A percentile compares a stretch with the other conserved stretches of the same genome.
phyloP scores from a whole-genome alignment of 345 rosid species.

The Citrus australasica region DNA sequence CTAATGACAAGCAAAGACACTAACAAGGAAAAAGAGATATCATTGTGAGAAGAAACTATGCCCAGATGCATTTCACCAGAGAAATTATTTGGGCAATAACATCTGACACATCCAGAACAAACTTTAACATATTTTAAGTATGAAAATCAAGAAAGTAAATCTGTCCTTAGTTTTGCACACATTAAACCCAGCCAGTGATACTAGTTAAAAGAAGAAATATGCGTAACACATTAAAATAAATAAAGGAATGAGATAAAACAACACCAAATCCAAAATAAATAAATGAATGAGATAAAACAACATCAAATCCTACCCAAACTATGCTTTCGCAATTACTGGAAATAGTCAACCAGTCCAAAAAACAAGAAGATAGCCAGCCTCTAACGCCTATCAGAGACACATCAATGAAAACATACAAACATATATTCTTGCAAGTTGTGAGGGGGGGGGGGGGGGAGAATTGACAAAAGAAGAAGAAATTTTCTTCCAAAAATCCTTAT shows the following conservation, averaged over 20 bases:
- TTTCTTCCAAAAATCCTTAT: conserved; percentile 1
- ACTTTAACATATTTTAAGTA: background rate
- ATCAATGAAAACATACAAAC: background rate
- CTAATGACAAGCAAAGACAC: background rate
- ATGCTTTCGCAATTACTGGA: background rate
- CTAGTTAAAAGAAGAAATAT: background rate
- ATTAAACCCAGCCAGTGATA: background rate
- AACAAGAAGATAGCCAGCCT: background rate
- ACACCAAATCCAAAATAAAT: background rate
- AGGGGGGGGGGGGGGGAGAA: background rate
- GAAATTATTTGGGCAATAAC: background rate
- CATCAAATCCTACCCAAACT: background rate
- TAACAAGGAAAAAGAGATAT: background rate
- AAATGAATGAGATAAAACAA: background rate
- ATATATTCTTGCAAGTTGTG: background rate
- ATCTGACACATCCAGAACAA: background rate
- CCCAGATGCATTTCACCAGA: background rate
- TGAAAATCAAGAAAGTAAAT: background rate
- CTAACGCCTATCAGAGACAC: background rate
- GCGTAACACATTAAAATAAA: background rate
- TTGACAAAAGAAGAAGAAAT: background rate
- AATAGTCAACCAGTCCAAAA: background rate
- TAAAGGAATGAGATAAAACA: background rate
- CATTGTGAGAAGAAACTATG: background rate
- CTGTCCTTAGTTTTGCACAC: background rate